Evolutionary conservation across 2,329 filamentous ascomycete genomes (phyloP), one percentile per base, ranked within the genome.

Genomic region (Venturia oleaginea): DNA sequence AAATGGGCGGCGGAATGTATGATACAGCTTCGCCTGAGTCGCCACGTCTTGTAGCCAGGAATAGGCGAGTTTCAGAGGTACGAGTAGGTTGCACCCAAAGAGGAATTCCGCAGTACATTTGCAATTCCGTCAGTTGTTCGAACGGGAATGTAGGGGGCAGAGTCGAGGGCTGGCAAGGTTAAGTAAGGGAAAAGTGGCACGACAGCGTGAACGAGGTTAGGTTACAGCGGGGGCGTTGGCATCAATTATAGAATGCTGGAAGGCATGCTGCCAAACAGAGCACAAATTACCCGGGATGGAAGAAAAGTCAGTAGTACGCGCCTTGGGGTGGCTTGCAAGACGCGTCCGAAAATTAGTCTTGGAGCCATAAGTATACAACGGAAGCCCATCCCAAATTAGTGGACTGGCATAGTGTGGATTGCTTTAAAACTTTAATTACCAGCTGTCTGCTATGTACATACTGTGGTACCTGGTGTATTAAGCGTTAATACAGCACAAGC

Each of bases 1-100:
- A 34, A 13, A 19, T n/a, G 51, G 30, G 1, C 30, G 51, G 51
- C 30, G 51, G 51, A 57, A 57, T 57, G 51, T 57, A 37, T 57
- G 51, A 27, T 34, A 17, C 4, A 24, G 51, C 13, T 34, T 19
- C 15, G 34, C 19, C 51, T 57, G 51, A 57, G 51, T 57, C 51
- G 51, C 51, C 22, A 57, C 30, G 51, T 34, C 51, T 34, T 34
- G 51, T 8, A 57, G 51, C 51, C 30, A 57, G 51, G 51, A 34
- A 34, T n/a, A 19, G 51, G 51, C 46, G 46, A 22, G 51, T 57
- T 57, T 57, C 51, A 57, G 51, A 57, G 27, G 51, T 57, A 57
- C 51, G 51, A 34, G 27, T 32, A 57, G 51, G 51, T n/a, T 57
- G 30, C 30, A 34, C 15, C 30, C 51, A 57, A 17, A 22, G 51